Conservation (phyloP, 805 yeast genomes). For the Yamadazyma nakazawae region DNA sequence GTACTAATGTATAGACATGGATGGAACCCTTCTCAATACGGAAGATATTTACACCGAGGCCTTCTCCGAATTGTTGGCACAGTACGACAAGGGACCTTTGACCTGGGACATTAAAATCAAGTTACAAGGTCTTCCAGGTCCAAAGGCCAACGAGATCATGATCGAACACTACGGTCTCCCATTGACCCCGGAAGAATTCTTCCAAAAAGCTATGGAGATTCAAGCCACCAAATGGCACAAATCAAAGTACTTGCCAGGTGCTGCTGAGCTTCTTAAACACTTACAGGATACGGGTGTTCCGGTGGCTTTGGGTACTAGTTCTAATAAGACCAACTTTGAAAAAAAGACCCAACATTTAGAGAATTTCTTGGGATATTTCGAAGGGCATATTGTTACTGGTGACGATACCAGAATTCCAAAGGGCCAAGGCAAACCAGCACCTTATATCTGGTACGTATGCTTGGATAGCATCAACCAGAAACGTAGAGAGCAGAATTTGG, state of each 20-base stretch:
- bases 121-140: conserved; percentile 90
- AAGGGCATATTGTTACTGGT: conserved; percentile 71
- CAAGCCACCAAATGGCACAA: conserved; percentile 64
- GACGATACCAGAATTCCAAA: conserved; percentile 80
- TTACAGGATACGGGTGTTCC: conserved; percentile 59
- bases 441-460: conserved; percentile 89
- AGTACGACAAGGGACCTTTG: conserved; percentile 71
- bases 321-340: conserved; percentile 56
- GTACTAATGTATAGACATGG: conserved; percentile 65
- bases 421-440: conserved; percentile 91
- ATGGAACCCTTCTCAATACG: conserved; percentile 87
- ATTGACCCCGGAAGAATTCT: conserved; percentile 60
- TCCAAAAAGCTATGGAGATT: conserved; percentile 45
- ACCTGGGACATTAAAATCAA: conserved; percentile 89
- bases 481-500: conserved; percentile 38
- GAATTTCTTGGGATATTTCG: conserved; percentile 62
- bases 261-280: conserved; percentile 58
- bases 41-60: conserved; percentile 89
- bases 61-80: conserved; percentile 59
- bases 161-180: conserved; percentile 69
- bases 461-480: conserved; percentile 63
- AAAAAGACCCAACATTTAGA: conserved; percentile 70
- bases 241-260: conserved; percentile 79
- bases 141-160: conserved; percentile 61
- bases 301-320: conserved; percentile 88